These are phyloP conservation scores for Psidium friedrichsthalianum DNA, from an alignment of 345 rosid genomes.

Conservation along the genomic window DNA sequence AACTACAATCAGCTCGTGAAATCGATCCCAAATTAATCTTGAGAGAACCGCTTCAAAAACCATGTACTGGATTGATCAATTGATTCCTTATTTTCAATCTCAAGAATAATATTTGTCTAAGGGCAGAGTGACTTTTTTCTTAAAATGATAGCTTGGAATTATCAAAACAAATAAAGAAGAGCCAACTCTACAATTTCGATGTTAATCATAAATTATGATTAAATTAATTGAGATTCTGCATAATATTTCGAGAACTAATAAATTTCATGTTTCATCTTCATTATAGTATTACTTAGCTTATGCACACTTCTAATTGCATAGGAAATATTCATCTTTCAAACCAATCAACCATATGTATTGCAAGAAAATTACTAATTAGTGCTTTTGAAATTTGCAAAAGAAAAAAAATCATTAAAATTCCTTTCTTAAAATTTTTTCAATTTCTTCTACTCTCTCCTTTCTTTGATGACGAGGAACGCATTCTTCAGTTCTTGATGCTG, in stretches of 20 bases:
- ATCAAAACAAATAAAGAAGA: not conserved
- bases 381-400: no score
- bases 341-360: not conserved
- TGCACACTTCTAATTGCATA: not conserved
- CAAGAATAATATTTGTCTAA: not conserved
- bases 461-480: not conserved
- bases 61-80: rapidly evolving
- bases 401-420: no score
- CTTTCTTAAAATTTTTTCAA: no score
- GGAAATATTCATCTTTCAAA: not conserved
- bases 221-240: not conserved
- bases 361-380: not conserved
- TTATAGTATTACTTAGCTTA: not conserved
- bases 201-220: not conserved
- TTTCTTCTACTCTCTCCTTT: not conserved
- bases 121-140: not conserved
- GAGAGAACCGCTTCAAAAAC: not conserved
- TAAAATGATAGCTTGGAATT: not conserved
- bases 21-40: not conserved
- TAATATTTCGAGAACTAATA: not conserved
- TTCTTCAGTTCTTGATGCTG: not conserved
- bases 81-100: not conserved
- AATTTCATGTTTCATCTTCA: not conserved
- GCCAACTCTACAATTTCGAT: not conserved
- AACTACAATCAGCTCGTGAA: no score